phyloP scores from a whole-genome alignment of 176 grass and related monocot species.

The Lolium perenne region DNA sequence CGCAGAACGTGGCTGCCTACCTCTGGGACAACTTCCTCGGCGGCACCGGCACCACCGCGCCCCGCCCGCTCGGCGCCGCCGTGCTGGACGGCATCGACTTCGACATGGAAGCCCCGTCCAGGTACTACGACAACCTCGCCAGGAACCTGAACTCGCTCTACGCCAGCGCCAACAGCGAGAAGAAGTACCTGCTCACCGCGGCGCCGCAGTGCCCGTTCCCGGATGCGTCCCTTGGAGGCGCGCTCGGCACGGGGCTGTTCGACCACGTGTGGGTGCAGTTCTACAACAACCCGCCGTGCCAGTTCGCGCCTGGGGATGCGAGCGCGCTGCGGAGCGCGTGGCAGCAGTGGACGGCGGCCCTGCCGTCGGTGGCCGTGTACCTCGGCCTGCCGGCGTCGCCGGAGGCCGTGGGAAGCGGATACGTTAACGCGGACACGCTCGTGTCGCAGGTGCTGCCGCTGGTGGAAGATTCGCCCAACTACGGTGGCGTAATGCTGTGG shows the following conservation, averaged over 20 bases:
- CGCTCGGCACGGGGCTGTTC: constrained; percentile 60
- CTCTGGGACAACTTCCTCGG: constrained; percentile 73
- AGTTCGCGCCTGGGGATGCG: constrained; percentile 40
- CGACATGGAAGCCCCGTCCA: constrained; percentile 55
- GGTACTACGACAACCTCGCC: constrained; percentile 46
- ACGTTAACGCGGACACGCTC: constrained; percentile 50
- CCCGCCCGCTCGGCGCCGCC: constrained; percentile 52
- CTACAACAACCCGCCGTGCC: constrained; percentile 74
- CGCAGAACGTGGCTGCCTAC: constrained; percentile 51
- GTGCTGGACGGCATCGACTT: constrained; percentile 79
- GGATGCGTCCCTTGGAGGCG: constrained; percentile 25
- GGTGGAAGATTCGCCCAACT: constrained; percentile 50
- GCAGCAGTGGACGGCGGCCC: constrained; percentile 44
- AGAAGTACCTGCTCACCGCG: constrained; percentile 50
- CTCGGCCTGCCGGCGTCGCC: constrained; percentile 63
- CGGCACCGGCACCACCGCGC: not conserved
- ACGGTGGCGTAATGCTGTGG: constrained; percentile 79
- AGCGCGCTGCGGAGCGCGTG: constrained; percentile 43
- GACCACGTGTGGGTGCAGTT: constrained; percentile 97
- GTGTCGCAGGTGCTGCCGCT: constrained; percentile 51
- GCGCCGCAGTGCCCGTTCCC: constrained; percentile 68
- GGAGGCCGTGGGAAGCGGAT: constrained; percentile 55
- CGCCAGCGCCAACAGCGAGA: not conserved
- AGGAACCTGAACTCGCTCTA: constrained; percentile 43
- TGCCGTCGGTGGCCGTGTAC: constrained; percentile 45